Conservation (phyloP, 139 green algal genomes). For the Desmodesmus armatus region DNA sequence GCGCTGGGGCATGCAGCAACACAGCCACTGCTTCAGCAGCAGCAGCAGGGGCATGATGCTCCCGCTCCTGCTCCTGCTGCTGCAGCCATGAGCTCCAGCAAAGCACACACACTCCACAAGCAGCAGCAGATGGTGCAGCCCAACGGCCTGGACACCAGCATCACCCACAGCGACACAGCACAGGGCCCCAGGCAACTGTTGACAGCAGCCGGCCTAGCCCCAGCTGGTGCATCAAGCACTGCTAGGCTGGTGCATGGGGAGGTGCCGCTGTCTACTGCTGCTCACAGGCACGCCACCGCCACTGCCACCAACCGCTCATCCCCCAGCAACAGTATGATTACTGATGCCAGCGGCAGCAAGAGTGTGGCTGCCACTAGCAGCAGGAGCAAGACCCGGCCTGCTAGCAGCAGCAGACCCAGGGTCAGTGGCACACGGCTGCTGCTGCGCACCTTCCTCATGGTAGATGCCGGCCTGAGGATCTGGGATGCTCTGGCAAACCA, state of each 20-base stretch:
- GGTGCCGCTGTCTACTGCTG: neutral
- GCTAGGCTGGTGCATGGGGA: neutral
- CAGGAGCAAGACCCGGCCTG: neutral
- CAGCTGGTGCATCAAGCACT: neutral
- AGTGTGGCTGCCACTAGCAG: neutral
- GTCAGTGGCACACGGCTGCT: neutral
- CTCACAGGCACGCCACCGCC: neutral
- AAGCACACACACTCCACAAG: neutral
- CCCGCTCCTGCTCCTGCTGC: neutral
- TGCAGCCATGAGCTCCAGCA: constrained; percentile 20
- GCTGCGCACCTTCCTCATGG: neutral
- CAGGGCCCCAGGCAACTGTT: neutral
- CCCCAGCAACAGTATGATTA: too few species aligned
- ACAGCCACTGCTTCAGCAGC: neutral
- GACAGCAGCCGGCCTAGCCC: neutral
- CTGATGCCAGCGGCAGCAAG: neutral
- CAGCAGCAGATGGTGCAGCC: neutral
- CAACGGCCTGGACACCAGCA: neutral
- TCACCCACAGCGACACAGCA: too few species aligned
- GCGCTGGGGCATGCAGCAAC: neutral
- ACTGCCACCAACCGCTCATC: too few species aligned
- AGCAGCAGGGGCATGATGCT: neutral
- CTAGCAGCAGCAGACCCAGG: constrained; percentile 10
- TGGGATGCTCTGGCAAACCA: neutral
- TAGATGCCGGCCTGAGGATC: neutral